Conservation (phyloP, 306 rosid genomes). For the Rosa lucieae region DNA sequence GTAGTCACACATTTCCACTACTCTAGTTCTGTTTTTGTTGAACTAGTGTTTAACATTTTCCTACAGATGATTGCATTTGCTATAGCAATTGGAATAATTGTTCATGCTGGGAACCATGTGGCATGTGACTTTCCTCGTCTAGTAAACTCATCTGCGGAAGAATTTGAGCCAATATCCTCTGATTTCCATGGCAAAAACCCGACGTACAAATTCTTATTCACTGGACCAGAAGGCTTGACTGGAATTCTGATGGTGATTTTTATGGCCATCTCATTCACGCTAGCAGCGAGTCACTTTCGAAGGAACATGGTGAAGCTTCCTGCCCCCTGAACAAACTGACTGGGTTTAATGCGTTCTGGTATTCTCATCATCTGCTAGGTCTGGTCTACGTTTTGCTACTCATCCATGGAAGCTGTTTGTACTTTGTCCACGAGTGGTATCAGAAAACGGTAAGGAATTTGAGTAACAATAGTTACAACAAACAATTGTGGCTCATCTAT, state of each 20-base stretch:
- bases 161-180: conserved; percentile 52
- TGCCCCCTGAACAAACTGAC: conserved; percentile 73
- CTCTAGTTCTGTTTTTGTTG: background rate
- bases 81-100: conserved; percentile 52
- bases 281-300: conserved; percentile 70
- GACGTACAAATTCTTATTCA: conserved; percentile 54
- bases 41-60: background rate
- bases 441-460: conserved; percentile 64
- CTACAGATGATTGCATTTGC: conserved; percentile 71
- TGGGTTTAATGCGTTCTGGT: conserved; percentile 96
- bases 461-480: background rate
- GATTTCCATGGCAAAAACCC: conserved; percentile 61
- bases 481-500: background rate
- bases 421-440: conserved; percentile 66
- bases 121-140: conserved; percentile 82
- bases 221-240: conserved; percentile 62
- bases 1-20: background rate
- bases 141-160: conserved; percentile 54
- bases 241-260: conserved; percentile 80
- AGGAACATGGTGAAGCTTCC: conserved; percentile 69
- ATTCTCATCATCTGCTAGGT: conserved; percentile 83
- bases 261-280: conserved; percentile 65
- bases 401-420: conserved; percentile 72
- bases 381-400: conserved; percentile 69
- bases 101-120: conserved; percentile 81